Percentiles rank a stretch among this genome's conserved stretches.
Evolutionary conservation across 2,329 filamentous ascomycete genomes (phyloP).

Genomic region (Didymella segeticola): DNA sequence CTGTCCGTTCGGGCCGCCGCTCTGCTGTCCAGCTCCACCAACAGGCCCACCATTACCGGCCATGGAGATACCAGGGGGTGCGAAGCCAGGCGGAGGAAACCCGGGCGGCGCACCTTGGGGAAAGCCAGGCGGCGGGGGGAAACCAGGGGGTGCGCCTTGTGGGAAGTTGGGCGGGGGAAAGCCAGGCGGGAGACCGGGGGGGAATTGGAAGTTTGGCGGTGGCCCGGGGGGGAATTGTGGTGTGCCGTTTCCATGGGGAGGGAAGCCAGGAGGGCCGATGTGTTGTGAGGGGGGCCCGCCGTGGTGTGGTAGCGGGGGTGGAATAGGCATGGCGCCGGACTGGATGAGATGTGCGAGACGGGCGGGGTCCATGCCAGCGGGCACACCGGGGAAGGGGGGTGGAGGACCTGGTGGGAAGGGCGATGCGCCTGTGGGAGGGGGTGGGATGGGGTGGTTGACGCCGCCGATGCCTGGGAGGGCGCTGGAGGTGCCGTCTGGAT

Average conservation of each 20-base stretch:
- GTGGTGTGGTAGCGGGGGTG: slow-evolving; percentile 39
- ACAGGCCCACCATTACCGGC: slow-evolving; percentile 3
- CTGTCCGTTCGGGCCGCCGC: slow-evolving; percentile 28
- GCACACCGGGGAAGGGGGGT: slow-evolving; percentile 28
- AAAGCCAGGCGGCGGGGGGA: slow-evolving; percentile 32
- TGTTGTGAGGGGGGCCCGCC: slow-evolving; percentile 29
- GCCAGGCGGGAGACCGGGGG: slow-evolving; percentile 43
- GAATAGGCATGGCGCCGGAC: slow-evolving; percentile 46
- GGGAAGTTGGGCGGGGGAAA: slow-evolving; percentile 29
- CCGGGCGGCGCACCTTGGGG: slow-evolving; percentile 22
- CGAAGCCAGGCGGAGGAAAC: slow-evolving; percentile 29
- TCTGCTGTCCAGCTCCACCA: slow-evolving; percentile 20
- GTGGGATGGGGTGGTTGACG: slow-evolving; percentile 36
- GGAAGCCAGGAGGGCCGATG: slow-evolving; percentile 30
- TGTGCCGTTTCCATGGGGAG: slow-evolving; percentile 24
- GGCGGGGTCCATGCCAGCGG: slow-evolving; percentile 36
- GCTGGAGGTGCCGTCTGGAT: slow-evolving; percentile 53
- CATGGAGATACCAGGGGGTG: slow-evolving; percentile 24
- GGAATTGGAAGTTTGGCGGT: slow-evolving; percentile 38
- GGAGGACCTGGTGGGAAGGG: slow-evolving; percentile 31
- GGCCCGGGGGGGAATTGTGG: slow-evolving; percentile 47
- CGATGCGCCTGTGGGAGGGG: slow-evolving; percentile 28
- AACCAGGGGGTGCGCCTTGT: slow-evolving; percentile 24
- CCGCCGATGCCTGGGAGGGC: slow-evolving; percentile 57
- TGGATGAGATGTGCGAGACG: slow-evolving; percentile 45